Evolutionary conservation across 495 filamentous ascomycete genomes (phyloP).

Genomic region (Polyplosphaeria fusca): DNA sequence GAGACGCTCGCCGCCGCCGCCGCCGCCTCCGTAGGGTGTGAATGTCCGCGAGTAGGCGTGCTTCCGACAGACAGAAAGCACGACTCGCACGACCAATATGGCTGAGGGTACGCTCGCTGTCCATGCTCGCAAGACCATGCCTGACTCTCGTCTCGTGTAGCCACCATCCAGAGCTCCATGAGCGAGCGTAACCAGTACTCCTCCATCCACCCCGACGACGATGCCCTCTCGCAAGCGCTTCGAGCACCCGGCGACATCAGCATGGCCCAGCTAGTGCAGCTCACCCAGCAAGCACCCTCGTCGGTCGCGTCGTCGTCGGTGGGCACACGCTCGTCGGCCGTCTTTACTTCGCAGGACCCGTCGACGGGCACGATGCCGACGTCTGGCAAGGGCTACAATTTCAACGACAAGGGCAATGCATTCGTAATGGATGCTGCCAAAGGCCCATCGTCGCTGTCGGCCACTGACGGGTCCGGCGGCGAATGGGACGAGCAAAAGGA

Average conservation of each 20-base stretch:
- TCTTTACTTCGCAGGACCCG: slow-evolving; percentile 6
- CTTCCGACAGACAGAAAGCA: neutral
- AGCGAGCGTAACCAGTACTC: neutral
- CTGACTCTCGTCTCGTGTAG: slow-evolving; percentile 13
- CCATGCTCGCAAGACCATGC: neutral
- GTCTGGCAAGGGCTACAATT: slow-evolving; percentile 19
- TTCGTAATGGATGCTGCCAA: neutral
- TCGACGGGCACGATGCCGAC: slow-evolving; percentile 22
- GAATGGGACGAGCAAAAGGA: slow-evolving; percentile 10
- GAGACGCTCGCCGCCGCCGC: too few relatives aligned
- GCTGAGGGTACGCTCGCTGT: slow-evolving; percentile 9
- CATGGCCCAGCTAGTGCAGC: slow-evolving; percentile 9
- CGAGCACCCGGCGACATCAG: slow-evolving; percentile 6
- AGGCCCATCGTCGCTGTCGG: slow-evolving; percentile 18
- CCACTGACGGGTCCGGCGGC: slow-evolving; percentile 21
- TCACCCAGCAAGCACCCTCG: neutral
- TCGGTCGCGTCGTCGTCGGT: slow-evolving; percentile 1
- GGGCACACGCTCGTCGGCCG: neutral
- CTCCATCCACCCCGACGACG: slow-evolving; percentile 3
- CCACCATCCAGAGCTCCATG: slow-evolving; percentile 6
- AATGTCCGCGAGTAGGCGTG: slow-evolving; percentile 4
- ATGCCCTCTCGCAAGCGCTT: slow-evolving; percentile 8
- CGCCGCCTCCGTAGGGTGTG: neutral
- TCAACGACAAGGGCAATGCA: slow-evolving; percentile 7
- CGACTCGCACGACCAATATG: slow-evolving; percentile 18